Evolutionary conservation across 306 rosid species (phyloP), one percentile per base, ranked within the genome.

Genomic region (Carpinus fangiana): DNA sequence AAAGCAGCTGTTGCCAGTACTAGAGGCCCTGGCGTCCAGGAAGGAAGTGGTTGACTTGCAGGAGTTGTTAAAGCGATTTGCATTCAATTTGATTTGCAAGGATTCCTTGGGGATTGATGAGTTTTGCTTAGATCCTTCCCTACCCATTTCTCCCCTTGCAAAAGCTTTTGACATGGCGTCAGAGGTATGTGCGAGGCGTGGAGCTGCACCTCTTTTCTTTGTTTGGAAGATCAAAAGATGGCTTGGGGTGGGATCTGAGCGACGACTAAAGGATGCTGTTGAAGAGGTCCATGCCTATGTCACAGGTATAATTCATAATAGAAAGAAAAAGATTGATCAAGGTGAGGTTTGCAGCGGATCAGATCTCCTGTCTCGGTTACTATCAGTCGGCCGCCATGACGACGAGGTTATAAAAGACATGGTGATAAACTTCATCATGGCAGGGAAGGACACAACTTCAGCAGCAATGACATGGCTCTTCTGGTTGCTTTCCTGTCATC

Each of bases 381-480:
- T 87, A 47, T 43, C 12, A 16, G 85, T 80, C 18, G 93, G 92
- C 7, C 87, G 92, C 7, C 87, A 90, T 36, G 87, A 87, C 0
- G 92, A 90, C 5, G 92, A 79, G 50, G 87, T 84, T 56, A 85
- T 90, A 1, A 87, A 96, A 50, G 98, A 95, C 76, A 92, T 89
- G 92, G 78, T 86, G 69, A 92, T 92, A 82, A 95, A 89, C 75
- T 95, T 95, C 79, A 87, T 95, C 62, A 77, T 95, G 92, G 98
- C 98, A 9, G 98, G 98, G 75, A 86, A 88, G 77, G 98, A 95
- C 91, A 94, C 97, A 0, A 90, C 97, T 34, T 91, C 98, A 16
- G 90, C 98, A 2, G 97, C 97, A 2, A 82, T 95, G 90, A 95
- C 97, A 73, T 92, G 97, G 98, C 86, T 95, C 73, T 92, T 95